Conservation (phyloP, 768 basidiomycete genomes). For the Pholiota molesta region DNA sequence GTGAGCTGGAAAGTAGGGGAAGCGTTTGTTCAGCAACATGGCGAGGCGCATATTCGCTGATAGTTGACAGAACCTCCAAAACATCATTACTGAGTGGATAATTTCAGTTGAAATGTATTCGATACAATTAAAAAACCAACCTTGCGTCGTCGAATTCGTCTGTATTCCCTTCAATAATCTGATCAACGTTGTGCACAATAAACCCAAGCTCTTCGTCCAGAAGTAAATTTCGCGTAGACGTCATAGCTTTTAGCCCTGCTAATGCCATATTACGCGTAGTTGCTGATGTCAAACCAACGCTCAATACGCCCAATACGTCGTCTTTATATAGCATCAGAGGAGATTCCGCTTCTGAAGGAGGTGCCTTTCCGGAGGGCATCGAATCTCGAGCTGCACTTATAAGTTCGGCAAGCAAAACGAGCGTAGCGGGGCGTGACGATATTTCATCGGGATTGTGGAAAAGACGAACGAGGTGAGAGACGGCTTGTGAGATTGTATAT, state of each 20-base stretch:
- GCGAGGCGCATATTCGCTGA: slow-evolving; percentile 60
- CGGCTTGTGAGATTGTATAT: slow-evolving; percentile 66
- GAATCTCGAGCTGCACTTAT: slow-evolving; percentile 56
- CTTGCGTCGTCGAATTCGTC: slow-evolving; percentile 60
- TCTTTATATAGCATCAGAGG: slow-evolving; percentile 72
- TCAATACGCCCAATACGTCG: slow-evolving; percentile 67
- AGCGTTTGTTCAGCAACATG: slow-evolving; percentile 77
- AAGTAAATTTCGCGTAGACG: slow-evolving; percentile 65
- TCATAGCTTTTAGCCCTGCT: slow-evolving; percentile 64
- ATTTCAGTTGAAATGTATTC: not conserved
- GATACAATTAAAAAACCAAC: slow-evolving; percentile 28
- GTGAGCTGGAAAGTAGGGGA: slow-evolving; percentile 73
- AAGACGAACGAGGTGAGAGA: slow-evolving; percentile 77
- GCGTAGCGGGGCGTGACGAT: slow-evolving; percentile 64
- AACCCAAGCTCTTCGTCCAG: slow-evolving; percentile 77
- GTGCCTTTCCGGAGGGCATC: slow-evolving; percentile 9
- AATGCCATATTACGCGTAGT: slow-evolving; percentile 63
- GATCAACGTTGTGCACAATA: slow-evolving; percentile 75
- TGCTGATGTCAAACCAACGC: slow-evolving; percentile 55
- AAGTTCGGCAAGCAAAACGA: slow-evolving; percentile 69
- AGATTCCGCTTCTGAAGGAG: slow-evolving; percentile 26
- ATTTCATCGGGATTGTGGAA: slow-evolving; percentile 76
- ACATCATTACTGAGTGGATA: slow-evolving; percentile 50
- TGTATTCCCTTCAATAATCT: slow-evolving; percentile 57
- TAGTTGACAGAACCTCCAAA: slow-evolving; percentile 62